A percentile compares a stretch with the other conserved stretches of the same genome.
These are phyloP conservation scores for Fusarium equiseti DNA, from an alignment of 2,329 filamentous ascomycete species.

Conservation along the genomic window DNA sequence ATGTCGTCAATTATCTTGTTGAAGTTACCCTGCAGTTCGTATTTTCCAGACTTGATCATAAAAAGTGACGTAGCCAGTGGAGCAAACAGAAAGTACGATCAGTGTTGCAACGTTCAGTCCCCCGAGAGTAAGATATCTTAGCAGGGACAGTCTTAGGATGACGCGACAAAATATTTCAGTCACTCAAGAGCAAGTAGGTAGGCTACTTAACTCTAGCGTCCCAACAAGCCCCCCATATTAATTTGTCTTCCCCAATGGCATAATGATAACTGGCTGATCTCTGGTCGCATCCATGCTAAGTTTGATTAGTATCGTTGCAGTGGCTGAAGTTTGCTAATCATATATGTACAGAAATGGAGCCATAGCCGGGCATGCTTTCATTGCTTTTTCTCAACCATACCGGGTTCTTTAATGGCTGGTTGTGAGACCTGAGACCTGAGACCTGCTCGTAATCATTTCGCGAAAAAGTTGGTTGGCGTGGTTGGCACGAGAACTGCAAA, in stretches of 20 bases:
- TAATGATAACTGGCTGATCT: not conserved
- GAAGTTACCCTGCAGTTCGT: not conserved
- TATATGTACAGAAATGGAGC: not conserved
- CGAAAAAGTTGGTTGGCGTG: not conserved
- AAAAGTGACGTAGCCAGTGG: not conserved
- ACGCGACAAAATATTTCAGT: not conserved
- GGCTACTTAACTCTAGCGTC: not conserved
- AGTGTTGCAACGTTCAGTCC: not conserved
- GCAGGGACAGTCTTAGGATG: not conserved
- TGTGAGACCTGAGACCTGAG: not conserved
- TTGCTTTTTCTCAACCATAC: not conserved
- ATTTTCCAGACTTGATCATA: not conserved
- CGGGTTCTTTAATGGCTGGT: not conserved
- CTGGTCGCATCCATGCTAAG: not conserved
- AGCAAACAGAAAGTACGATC: not conserved
- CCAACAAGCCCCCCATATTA: not conserved
- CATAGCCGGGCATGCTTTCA: not conserved
- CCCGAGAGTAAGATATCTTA: not conserved
- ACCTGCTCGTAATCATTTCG: not conserved
- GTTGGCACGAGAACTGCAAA: not conserved
- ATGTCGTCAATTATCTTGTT: not conserved
- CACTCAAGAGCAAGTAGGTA: not conserved
- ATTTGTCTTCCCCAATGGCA: not conserved
- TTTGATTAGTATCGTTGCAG: not conserved
- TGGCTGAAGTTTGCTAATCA: not conserved